Conservation (phyloP, 2,329 filamentous ascomycete genomes). For the Helotiales sp. region DNA sequence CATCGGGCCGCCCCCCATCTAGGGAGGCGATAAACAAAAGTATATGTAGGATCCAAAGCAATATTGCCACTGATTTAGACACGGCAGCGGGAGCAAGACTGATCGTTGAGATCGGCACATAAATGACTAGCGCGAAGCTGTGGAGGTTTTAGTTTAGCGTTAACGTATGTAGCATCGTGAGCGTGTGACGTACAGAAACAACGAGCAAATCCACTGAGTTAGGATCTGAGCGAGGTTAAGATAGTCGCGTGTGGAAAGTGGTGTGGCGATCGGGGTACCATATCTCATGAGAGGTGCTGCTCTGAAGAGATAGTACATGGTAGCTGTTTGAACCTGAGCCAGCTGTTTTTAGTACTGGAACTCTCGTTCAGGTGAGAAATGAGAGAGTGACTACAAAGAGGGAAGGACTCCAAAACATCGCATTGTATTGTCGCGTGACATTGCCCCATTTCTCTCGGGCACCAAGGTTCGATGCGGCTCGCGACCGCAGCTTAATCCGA, state of each 20-base stretch:
- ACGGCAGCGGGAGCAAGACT: not conserved
- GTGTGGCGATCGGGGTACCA: constrained; percentile 2
- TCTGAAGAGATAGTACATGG: constrained; percentile 11
- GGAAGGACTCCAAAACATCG: too few species aligned
- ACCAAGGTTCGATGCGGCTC: too few species aligned
- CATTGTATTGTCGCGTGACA: too few species aligned
- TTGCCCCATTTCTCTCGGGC: too few species aligned
- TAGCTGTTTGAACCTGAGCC: constrained; percentile 4
- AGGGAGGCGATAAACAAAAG: not conserved
- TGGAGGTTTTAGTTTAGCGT: not conserved
- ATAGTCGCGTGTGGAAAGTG: constrained; percentile 1
- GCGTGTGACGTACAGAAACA: not conserved
- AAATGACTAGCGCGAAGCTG: not conserved
- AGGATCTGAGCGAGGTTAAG: not conserved
- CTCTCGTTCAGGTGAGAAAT: too few species aligned
- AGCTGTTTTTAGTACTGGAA: too few species aligned
- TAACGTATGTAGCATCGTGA: not conserved
- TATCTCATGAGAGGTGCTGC: constrained; percentile 8
- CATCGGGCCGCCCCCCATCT: not conserved
- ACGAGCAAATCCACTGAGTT: not conserved
- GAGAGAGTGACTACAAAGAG: too few species aligned
- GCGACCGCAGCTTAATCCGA: too few species aligned
- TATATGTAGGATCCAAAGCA: not conserved
- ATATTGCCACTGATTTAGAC: not conserved
- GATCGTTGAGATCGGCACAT: not conserved